Evolutionary conservation across 495 filamentous ascomycete species (phyloP).

Genomic region (Penicillium samsonianum): DNA sequence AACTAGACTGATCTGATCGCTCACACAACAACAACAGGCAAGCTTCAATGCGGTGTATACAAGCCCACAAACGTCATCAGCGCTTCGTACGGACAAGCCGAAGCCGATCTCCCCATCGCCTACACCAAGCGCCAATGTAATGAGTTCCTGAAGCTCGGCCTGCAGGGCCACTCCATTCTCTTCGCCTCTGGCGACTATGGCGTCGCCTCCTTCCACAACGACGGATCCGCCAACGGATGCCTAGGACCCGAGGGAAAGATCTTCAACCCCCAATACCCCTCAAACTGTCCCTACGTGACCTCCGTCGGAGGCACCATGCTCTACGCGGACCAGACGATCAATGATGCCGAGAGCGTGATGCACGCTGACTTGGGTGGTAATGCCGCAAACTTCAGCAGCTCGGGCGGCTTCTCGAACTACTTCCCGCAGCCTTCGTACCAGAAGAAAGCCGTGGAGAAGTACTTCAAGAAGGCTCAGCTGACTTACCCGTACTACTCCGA

Average conservation of each 20-base stretch:
- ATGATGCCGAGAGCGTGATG: slow-evolving; percentile 46
- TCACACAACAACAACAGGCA: slow-evolving; percentile 15
- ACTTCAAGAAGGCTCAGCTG: slow-evolving; percentile 50
- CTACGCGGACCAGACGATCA: slow-evolving; percentile 38
- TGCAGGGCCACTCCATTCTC: slow-evolving; percentile 62
- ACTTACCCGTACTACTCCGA: slow-evolving; percentile 43
- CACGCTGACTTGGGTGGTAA: slow-evolving; percentile 31
- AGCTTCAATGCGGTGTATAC: slow-evolving; percentile 62
- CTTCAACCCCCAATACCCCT: slow-evolving; percentile 53
- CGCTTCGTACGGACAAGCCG: slow-evolving; percentile 58
- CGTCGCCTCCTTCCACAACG: slow-evolving; percentile 48
- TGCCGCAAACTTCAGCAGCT: slow-evolving; percentile 50
- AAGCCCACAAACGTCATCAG: slow-evolving; percentile 64
- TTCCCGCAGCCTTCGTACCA: slow-evolving; percentile 64
- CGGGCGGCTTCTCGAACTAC: slow-evolving; percentile 70
- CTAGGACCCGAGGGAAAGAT: slow-evolving; percentile 43
- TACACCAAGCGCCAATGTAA: slow-evolving; percentile 60
- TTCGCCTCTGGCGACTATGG: slow-evolving; percentile 63
- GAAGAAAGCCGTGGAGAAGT: slow-evolving; percentile 48
- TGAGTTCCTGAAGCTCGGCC: slow-evolving; percentile 65
- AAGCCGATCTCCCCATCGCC: slow-evolving; percentile 49
- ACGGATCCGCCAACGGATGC: slow-evolving; percentile 35
- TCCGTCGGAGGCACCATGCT: slow-evolving; percentile 54
- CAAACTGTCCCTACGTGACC: slow-evolving; percentile 55
- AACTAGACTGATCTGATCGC: neutral